These are phyloP conservation scores for Paralagenidium karlingii DNA, from an alignment of 352 stramenopile species.

Conservation along the genomic window DNA sequence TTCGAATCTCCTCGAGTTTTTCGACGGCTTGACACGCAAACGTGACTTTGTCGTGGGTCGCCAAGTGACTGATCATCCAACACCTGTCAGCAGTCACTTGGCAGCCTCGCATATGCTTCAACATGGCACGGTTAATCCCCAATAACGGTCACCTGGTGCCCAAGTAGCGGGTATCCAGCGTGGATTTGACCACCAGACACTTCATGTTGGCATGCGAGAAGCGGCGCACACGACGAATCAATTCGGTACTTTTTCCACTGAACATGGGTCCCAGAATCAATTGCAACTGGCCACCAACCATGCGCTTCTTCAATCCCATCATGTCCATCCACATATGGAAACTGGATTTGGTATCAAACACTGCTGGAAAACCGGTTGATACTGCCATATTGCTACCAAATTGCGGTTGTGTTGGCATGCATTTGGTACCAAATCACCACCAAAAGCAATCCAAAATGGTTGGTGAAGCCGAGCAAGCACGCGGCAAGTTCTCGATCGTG, in stretches of 20 bases:
- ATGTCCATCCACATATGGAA: no score
- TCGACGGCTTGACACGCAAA: conserved; percentile 52
- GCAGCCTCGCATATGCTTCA: no score
- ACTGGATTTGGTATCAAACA: no score
- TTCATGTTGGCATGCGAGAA: conserved; percentile 69
- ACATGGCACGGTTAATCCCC: no score
- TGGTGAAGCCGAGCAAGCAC: conserved; percentile 25
- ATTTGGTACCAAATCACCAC: no score
- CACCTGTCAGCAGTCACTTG: not conserved
- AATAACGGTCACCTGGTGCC: no score
- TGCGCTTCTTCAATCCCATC: no score
- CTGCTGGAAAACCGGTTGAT: no score
- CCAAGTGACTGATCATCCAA: conserved; percentile 10
- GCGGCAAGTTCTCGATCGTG: conserved; percentile 60
- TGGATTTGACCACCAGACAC: conserved; percentile 74
- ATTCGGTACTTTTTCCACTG: conserved; percentile 79
- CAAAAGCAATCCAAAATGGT: conserved; percentile 21
- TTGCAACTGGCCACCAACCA: conserved; percentile 55
- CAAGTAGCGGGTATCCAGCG: conserved; percentile 66
- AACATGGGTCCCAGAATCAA: conserved; percentile 84
- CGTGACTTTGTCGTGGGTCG: conserved; percentile 66
- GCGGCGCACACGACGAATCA: conserved; percentile 68
- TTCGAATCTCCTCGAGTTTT: conserved; percentile 32
- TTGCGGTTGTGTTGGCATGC: no score
- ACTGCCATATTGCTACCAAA: no score